Conservation (phyloP, 2,329 filamentous ascomycete genomes). For the Septoria petroselini region DNA sequence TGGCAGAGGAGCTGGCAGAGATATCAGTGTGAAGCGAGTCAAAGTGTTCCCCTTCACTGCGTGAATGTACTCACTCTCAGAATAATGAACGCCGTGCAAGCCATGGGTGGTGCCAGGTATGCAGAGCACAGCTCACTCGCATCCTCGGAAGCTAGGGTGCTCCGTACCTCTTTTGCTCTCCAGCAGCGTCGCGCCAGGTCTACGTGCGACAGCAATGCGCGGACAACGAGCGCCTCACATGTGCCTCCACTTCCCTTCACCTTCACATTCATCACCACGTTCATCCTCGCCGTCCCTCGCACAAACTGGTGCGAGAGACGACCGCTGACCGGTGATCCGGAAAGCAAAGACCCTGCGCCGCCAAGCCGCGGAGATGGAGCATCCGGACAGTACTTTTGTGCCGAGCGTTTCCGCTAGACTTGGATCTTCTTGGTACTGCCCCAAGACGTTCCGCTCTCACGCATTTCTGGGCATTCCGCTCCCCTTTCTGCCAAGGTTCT, state of each 20-base stretch:
- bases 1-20: too few relatives aligned
- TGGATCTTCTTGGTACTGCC: slow-evolving; percentile 8
- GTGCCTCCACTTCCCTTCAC: not conserved
- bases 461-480: slow-evolving; percentile 18
- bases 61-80: too few relatives aligned
- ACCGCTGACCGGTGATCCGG: not conserved
- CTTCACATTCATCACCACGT: too few relatives aligned
- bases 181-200: not conserved
- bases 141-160: slow-evolving; percentile 8
- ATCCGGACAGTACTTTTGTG: not conserved
- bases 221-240: not conserved
- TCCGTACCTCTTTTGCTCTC: slow-evolving; percentile 9
- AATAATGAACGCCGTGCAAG: too few relatives aligned
- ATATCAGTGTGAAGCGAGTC: too few relatives aligned
- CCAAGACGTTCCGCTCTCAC: slow-evolving; percentile 16
- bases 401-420: slow-evolving; percentile 11
- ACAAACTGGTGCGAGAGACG: not conserved
- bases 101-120: not conserved
- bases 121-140: not conserved
- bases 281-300: too few relatives aligned
- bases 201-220: not conserved
- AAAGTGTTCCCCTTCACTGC: too few relatives aligned
- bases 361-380: slow-evolving; percentile 14
- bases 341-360: not conserved
- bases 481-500: slow-evolving; percentile 8